Conservation (phyloP, 345 rosid species). For the Syzygium oleosum region DNA sequence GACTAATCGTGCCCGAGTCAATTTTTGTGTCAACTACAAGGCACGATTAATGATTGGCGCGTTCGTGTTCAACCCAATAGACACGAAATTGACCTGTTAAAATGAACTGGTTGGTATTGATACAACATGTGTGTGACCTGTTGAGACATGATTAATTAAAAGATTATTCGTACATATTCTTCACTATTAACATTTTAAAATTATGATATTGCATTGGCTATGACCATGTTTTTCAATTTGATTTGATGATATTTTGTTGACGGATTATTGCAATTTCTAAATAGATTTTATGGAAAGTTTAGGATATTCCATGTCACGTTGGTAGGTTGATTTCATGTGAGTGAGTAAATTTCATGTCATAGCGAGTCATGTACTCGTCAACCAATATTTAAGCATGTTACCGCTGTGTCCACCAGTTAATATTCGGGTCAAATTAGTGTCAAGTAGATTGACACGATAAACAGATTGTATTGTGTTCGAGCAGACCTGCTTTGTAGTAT, state of each 20-base stretch:
- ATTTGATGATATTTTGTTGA: neutral
- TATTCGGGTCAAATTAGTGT: neutral
- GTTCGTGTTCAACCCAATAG: neutral
- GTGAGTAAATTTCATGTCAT: neutral
- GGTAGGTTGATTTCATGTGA: neutral
- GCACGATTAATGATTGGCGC: neutral
- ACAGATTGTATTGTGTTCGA: neutral
- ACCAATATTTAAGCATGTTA: neutral
- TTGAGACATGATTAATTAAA: neutral
- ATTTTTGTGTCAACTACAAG: neutral
- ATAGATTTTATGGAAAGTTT: neutral
- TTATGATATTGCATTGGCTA: neutral
- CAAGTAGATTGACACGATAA: neutral
- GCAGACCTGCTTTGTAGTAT: neutral
- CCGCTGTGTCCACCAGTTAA: neutral
- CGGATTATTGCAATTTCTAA: neutral
- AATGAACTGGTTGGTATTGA: too few relatives aligned
- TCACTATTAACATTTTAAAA: neutral
- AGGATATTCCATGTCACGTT: neutral
- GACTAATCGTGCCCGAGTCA: neutral
- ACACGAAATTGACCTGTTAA: neutral
- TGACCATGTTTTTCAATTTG: neutral
- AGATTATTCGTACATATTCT: neutral
- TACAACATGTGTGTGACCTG: fast-evolving
- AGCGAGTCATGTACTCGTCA: neutral